Conservation (phyloP, 371 early-diverging fungal species). For the Apophysomyces ossiformis region DNA sequence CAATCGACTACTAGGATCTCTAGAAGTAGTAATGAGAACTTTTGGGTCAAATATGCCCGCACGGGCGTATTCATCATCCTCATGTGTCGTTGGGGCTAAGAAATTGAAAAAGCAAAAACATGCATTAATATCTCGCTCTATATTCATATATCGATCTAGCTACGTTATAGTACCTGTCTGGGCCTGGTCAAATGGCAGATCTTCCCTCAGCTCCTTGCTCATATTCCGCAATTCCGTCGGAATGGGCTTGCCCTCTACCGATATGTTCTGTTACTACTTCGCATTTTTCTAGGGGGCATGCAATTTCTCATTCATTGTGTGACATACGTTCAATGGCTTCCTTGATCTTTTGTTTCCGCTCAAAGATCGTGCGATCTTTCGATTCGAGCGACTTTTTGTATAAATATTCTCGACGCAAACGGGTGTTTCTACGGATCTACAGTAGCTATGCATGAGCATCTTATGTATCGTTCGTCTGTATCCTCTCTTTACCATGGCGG, state of each 20-base stretch:
- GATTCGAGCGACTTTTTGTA: slow-evolving; percentile 94
- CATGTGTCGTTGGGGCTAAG: slow-evolving; percentile 78
- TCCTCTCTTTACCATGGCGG: slow-evolving; percentile 1
- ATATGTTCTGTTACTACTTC: not conserved
- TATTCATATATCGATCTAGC: not conserved
- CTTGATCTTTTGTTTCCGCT: slow-evolving; percentile 91
- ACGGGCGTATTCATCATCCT: slow-evolving; percentile 96
- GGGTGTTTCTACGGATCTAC: slow-evolving; percentile 82
- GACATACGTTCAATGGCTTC: slow-evolving; percentile 83
- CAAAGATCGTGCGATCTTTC: slow-evolving; percentile 88
- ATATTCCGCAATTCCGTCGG: slow-evolving; percentile 85
- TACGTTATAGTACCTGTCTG: slow-evolving; percentile 63
- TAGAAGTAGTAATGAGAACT: slow-evolving; percentile 96
- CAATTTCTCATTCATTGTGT: slow-evolving; percentile 57
- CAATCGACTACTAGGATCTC: slow-evolving; percentile 94
- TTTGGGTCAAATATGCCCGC: slow-evolving; percentile 96
- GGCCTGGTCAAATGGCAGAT: slow-evolving; percentile 88
- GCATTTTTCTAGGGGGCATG: slow-evolving; percentile 33
- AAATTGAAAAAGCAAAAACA: not conserved
- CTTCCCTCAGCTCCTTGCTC: slow-evolving; percentile 74
- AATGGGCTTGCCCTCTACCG: slow-evolving; percentile 81
- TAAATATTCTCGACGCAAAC: slow-evolving; percentile 91
- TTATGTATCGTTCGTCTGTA: not conserved
- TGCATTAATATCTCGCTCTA: too few species aligned
- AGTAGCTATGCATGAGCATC: not conserved